Base-by-base conservation (phyloP, 305 asterid species). In the Coffea humblotiana region DNA sequence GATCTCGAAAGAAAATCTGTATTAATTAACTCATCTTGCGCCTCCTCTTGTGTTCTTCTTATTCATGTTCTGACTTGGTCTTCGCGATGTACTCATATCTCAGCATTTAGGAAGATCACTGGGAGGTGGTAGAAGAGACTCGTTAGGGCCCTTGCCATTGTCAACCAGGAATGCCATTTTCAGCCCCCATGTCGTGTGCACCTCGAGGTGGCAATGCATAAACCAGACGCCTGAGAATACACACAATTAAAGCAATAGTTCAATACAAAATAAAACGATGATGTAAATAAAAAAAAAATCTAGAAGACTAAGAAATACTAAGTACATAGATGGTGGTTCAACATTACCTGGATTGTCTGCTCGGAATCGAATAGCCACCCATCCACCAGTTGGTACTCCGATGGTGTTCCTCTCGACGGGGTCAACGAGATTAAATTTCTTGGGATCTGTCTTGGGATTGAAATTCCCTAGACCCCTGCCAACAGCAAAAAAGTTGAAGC, bases 81-180 rank as follows among this genome's bases (percentile, higher is more conserved):
- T 14, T 48, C 51, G 64, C 6, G 43, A 29, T 15, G 21, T 69
- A 43, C 27, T 61, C 32, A 48, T 9, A 13, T 16, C 18, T 84
- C 79, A 92, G 77, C 98, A 92, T 71, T 90, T 90, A 4, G 98
- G 97, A 69, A 92, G 82, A 86, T 94, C 98, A 73, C 88, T 81
- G 14, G 98, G 98, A 52, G 97, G 98, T 1, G 97, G 96, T 85
- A 90, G 77, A 66, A 94, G 32, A 61, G 94, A 87, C 78, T 95
- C 84, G 79, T 89, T 87, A 8, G 91, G 87, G 43, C 93, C 93
- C 71, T 90, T 90, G 37, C 98, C 98, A 77, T 92, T 88, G 76
- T 91, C 98, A 74, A 95, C 98, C 84, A 87, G 87, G 82, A 92
- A 94, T 6, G 98, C 97, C 96, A 92, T 94, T 48, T 93, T 91